phyloP scores from a whole-genome alignment of 139 green algal genomes.

The Chlorella sp. region DNA sequence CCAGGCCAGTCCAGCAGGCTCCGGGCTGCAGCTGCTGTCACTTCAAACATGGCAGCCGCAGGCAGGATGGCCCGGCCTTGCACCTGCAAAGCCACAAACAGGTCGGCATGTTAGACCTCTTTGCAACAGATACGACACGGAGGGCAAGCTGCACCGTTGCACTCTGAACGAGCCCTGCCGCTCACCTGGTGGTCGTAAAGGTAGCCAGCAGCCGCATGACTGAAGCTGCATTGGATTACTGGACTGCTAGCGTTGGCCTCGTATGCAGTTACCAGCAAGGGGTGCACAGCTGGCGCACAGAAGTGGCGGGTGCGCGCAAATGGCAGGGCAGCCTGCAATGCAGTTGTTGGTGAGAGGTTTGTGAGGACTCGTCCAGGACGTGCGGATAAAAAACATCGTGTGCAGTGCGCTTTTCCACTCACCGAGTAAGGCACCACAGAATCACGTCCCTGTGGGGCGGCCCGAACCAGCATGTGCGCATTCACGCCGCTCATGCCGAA shows the following conservation, averaged over 20 bases:
- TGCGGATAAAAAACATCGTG: too few relatives aligned
- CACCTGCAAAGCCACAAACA: too few relatives aligned
- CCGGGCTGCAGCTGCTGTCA: too few relatives aligned
- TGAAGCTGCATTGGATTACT: background rate
- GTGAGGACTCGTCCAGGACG: too few relatives aligned
- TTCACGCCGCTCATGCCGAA: slow-evolving; percentile 66
- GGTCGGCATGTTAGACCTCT: too few relatives aligned
- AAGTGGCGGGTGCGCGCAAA: too few relatives aligned
- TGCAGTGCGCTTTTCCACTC: background rate
- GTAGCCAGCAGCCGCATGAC: slow-evolving; percentile 1
- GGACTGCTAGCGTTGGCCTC: background rate
- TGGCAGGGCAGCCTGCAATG: background rate
- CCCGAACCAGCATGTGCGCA: slow-evolving; percentile 39
- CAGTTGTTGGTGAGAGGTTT: background rate
- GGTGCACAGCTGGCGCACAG: background rate
- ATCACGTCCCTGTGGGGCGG: background rate
- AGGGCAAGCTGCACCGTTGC: background rate
- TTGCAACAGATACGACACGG: too few relatives aligned
- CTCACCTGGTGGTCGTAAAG: slow-evolving; percentile 58
- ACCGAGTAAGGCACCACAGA: background rate
- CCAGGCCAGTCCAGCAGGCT: background rate
- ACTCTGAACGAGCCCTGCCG: background rate
- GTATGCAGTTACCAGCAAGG: background rate
- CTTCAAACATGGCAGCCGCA: too few relatives aligned
- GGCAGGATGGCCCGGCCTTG: too few relatives aligned